A percentile compares a stretch with the other conserved stretches of the same genome.
These are phyloP conservation scores for Rhipidocladum racemiflorum DNA, from an alignment of 176 grass and related monocot species.

Conservation along the genomic window DNA sequence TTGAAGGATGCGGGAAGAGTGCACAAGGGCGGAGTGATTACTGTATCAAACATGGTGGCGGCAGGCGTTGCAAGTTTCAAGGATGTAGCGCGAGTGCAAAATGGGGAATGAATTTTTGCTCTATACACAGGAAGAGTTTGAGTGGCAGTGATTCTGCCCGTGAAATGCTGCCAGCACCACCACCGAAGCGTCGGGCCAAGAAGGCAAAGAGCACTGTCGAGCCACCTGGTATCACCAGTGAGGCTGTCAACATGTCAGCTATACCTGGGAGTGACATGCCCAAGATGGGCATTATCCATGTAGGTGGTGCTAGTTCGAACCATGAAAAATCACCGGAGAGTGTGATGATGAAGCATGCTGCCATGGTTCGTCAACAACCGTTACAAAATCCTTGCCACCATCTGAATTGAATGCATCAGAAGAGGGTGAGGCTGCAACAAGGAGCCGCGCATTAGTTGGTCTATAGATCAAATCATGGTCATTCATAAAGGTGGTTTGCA, in stretches of 20 bases:
- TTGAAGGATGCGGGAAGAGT: constrained; percentile 44
- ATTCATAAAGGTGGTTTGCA: background rate
- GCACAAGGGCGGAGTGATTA: constrained; percentile 42
- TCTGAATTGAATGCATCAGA: constrained; percentile 9
- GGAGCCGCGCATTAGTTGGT: constrained; percentile 5
- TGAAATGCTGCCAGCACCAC: constrained; percentile 10
- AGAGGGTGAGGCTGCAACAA: constrained; percentile 1
- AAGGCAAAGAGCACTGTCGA: constrained; percentile 11
- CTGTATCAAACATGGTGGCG: constrained; percentile 47
- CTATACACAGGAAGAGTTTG: constrained; percentile 30
- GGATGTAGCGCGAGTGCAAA: constrained; percentile 40
- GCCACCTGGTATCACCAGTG: background rate
- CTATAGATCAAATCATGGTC: constrained; percentile 23
- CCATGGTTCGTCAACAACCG: background rate
- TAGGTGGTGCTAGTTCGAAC: background rate
- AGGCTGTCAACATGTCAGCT: background rate
- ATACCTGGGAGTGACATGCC: background rate
- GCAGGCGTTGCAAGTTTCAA: constrained; percentile 36
- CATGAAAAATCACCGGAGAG: constrained; percentile 11
- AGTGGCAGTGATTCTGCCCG: background rate
- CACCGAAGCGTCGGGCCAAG: constrained; percentile 12
- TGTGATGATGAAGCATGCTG: background rate
- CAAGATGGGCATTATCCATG: background rate
- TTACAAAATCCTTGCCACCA: background rate
- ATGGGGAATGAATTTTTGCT: constrained; percentile 45